A percentile compares a stretch with the other conserved stretches of the same genome.
Evolutionary conservation across 495 filamentous ascomycete species (phyloP).

Genomic region (Neurospora sp.): DNA sequence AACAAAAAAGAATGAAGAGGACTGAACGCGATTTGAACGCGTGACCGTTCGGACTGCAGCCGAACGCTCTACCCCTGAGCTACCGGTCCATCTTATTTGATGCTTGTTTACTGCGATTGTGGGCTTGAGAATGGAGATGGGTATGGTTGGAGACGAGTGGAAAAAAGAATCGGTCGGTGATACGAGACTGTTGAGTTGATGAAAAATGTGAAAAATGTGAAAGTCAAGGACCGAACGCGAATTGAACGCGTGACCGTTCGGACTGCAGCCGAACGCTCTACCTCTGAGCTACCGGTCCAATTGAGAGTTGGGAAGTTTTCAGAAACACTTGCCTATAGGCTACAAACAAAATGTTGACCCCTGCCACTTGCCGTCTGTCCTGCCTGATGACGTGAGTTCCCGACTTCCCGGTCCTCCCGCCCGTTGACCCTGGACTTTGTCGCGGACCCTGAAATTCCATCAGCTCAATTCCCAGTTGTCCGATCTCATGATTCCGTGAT

Average conservation of each 20-base stretch:
- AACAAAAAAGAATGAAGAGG: background rate
- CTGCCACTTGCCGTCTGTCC: background rate
- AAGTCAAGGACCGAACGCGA: background rate
- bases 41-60: background rate
- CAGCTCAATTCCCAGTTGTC: background rate
- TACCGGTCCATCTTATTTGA: too few species aligned
- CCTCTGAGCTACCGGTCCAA: background rate
- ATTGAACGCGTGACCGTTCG: too few species aligned
- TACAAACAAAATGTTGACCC: background rate
- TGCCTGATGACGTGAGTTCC: background rate
- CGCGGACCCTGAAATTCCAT: background rate
- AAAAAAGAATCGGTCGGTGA: background rate
- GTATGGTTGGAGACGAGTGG: background rate
- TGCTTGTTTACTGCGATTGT: too few species aligned
- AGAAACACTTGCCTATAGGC: background rate
- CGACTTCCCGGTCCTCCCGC: background rate
- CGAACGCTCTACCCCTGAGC: too few species aligned
- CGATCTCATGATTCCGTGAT: background rate
- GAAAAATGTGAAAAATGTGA: background rate
- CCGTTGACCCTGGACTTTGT: background rate
- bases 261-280: background rate
- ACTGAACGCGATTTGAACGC: background rate
- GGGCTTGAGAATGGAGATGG: background rate
- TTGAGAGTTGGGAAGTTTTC: background rate
- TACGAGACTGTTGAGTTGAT: background rate